A percentile compares a stretch with the other conserved stretches of the same genome.
Conservation (phyloP, 306 rosid genomes). For the Dryas octopetala region DNA sequence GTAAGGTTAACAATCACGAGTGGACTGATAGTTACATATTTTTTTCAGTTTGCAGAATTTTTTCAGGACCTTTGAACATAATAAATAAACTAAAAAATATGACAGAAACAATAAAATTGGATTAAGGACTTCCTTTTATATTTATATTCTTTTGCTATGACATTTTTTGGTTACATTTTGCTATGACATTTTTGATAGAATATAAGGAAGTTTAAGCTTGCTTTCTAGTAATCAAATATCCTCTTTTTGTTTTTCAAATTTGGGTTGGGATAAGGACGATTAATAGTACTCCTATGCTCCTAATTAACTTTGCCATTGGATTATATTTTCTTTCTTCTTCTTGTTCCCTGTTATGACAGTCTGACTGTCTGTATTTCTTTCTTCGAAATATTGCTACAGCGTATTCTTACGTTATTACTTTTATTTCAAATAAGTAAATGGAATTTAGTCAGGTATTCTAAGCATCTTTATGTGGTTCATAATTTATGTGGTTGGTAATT, state of each 20-base stretch:
- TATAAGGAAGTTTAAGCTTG: background rate
- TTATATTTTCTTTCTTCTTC: background rate
- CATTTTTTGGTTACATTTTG: background rate
- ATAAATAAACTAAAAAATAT: background rate
- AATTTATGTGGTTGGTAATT: slow-evolving; percentile 1
- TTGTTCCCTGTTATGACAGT: background rate
- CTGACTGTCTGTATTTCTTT: background rate
- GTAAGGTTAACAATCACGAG: background rate
- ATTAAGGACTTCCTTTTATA: background rate
- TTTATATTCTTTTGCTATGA: background rate
- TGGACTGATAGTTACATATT: background rate
- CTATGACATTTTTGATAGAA: background rate
- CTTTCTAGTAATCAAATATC: background rate
- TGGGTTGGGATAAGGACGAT: background rate
- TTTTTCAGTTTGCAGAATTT: background rate
- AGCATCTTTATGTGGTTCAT: too few relatives aligned
- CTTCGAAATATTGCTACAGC: too few relatives aligned
- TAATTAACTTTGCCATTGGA: background rate
- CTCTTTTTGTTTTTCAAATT: background rate
- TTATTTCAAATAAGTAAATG: background rate
- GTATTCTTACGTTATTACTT: background rate
- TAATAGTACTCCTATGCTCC: background rate
- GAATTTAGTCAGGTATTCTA: background rate
- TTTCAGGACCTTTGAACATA: background rate
- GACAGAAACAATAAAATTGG: background rate